phyloP scores from a whole-genome alignment of 805 yeast species.

The Kluyveromyces dobzhanskii region DNA sequence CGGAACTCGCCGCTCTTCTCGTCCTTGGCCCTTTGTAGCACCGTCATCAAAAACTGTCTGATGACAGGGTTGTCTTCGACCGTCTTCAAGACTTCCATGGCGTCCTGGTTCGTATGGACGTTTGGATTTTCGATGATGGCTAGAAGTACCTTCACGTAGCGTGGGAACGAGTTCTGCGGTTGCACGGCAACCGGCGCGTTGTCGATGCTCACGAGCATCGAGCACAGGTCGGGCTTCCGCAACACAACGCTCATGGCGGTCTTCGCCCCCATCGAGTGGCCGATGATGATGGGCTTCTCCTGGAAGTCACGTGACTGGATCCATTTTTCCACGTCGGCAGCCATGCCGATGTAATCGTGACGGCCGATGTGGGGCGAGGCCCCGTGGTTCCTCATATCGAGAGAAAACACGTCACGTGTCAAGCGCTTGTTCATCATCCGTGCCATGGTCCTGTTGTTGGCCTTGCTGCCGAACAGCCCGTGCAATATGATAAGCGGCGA shows the following conservation, averaged over 20 bases:
- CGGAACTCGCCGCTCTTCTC: slow-evolving; percentile 17
- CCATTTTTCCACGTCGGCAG: slow-evolving; percentile 78
- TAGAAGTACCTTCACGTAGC: slow-evolving; percentile 56
- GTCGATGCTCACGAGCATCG: slow-evolving; percentile 69
- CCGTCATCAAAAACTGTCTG: slow-evolving; percentile 62
- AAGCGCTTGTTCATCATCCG: slow-evolving; percentile 41
- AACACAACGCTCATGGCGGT: slow-evolving; percentile 82
- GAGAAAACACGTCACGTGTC: slow-evolving; percentile 51
- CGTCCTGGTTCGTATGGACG: slow-evolving; percentile 51
- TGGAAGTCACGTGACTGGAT: slow-evolving; percentile 37
- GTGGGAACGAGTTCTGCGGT: slow-evolving; percentile 51
- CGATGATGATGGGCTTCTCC: slow-evolving; percentile 52
- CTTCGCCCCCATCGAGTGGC: slow-evolving; percentile 93
- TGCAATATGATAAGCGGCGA: slow-evolving; percentile 75
- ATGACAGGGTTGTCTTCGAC: slow-evolving; percentile 55
- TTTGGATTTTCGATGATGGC: slow-evolving; percentile 42
- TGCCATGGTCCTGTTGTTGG: slow-evolving; percentile 78
- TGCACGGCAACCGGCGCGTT: slow-evolving; percentile 76
- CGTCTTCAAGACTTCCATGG: slow-evolving; percentile 51
- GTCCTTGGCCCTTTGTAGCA: slow-evolving; percentile 27
- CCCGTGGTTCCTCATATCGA: slow-evolving; percentile 89
- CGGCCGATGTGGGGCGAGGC: slow-evolving; percentile 69
- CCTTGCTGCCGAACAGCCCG: slow-evolving; percentile 79
- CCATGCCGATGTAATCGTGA: slow-evolving; percentile 72
- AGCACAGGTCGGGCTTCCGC: slow-evolving; percentile 52